Percentiles rank a stretch among this genome's conserved stretches.
Conservation (phyloP, 345 rosid species). For the Rubroshorea leprosula region DNA sequence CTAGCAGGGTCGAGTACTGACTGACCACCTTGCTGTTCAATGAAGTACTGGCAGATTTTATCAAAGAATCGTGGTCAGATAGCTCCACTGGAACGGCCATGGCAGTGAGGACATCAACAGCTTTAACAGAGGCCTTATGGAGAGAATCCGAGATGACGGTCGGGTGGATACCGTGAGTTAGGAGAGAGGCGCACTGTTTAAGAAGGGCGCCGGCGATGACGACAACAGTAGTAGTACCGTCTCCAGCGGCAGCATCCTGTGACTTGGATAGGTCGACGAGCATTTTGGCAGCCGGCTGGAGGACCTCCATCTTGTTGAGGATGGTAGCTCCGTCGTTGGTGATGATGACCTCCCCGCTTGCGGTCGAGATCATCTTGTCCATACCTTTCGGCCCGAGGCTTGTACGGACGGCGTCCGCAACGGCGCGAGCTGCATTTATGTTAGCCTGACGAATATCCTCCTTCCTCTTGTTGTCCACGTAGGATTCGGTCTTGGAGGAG, state of each 20-base stretch:
- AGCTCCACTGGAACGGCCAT: constrained; percentile 94
- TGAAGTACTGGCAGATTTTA: constrained; percentile 85
- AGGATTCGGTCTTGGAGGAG: constrained; percentile 79
- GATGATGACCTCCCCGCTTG: constrained; percentile 87
- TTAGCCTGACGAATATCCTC: constrained; percentile 87
- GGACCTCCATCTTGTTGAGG: constrained; percentile 92
- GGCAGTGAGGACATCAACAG: constrained; percentile 80
- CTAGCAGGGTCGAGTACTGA: constrained; percentile 84
- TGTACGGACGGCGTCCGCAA: constrained; percentile 87
- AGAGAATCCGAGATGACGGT: constrained; percentile 93
- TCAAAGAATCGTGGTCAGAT: constrained; percentile 72
- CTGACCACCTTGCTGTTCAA: constrained; percentile 96
- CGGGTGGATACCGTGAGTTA: constrained; percentile 82
- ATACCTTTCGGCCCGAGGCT: constrained; percentile 96
- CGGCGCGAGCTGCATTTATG: constrained; percentile 72
- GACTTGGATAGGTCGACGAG: constrained; percentile 93
- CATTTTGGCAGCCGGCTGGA: constrained; percentile 98
- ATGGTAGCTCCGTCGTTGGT: constrained; percentile 99
- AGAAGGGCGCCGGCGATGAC: constrained; percentile 89
- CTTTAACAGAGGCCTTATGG: constrained; percentile 60
- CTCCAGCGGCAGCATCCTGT: constrained; percentile 92
- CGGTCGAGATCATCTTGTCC: constrained; percentile 97
- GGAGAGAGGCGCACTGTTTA: constrained; percentile 64
- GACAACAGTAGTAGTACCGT: constrained; percentile 97
- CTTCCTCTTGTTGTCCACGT: constrained; percentile 91